phyloP scores from a whole-genome alignment of 116 monocot genomes.

The Trichopus zeylanicus region DNA sequence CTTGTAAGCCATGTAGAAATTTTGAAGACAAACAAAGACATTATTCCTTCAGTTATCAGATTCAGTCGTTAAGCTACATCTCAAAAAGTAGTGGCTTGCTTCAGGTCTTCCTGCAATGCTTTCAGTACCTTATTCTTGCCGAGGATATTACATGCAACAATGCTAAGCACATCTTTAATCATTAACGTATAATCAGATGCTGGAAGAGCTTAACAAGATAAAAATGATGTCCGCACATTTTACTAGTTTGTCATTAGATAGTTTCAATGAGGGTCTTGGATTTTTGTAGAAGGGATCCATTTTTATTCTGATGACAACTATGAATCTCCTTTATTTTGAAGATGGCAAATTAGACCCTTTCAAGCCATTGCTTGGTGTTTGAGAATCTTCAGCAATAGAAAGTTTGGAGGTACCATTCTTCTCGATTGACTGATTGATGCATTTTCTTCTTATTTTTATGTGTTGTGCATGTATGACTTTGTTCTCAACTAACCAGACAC shows the following conservation, averaged over 20 bases:
- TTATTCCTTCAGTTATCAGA: too few relatives aligned
- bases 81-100: too few relatives aligned
- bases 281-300: slow-evolving; percentile 51
- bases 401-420: slow-evolving; percentile 18
- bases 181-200: slow-evolving; percentile 3
- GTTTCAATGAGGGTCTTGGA: slow-evolving; percentile 22
- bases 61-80: too few relatives aligned
- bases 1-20: too few relatives aligned
- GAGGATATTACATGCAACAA: slow-evolving; percentile 15
- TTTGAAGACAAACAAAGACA: too few relatives aligned
- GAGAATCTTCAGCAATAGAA: slow-evolving; percentile 1
- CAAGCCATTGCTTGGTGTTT: slow-evolving; percentile 1
- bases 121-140: slow-evolving; percentile 19
- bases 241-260: slow-evolving; percentile 32
- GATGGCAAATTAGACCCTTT: slow-evolving; percentile 29
- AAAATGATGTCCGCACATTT: slow-evolving; percentile 43
- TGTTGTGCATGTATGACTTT: background rate
- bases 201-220: slow-evolving; percentile 11
- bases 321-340: slow-evolving; percentile 41
- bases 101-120: slow-evolving; percentile 12
- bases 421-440: too few relatives aligned
- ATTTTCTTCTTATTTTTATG: background rate
- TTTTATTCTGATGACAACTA: slow-evolving; percentile 37
- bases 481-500: background rate
- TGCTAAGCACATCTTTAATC: slow-evolving; percentile 14